Base-by-base conservation (phyloP, 805 yeast genomes). In the Candida ascalaphidarum region DNA sequence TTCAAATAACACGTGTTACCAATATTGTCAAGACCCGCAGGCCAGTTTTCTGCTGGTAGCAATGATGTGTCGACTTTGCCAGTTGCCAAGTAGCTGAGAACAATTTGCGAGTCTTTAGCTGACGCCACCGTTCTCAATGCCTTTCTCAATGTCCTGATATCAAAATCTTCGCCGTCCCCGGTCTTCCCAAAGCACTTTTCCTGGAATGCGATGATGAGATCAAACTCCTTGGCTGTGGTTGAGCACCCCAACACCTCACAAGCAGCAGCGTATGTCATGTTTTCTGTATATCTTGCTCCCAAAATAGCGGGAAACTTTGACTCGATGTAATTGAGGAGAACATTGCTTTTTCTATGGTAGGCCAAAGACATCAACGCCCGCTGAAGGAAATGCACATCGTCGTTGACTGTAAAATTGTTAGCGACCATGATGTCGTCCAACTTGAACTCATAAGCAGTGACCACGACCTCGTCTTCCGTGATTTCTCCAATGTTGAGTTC, bases 1-100 rank as follows among this genome's bases (percentile, higher is more conserved):
- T 92, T 89, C 51, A 92, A 62, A 28, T 46, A 46, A 53, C 98
- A 92, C 0, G 98, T 89, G 49, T 92, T 92, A 14, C 98, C 98
- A 36, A 86, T 88, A 48, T 92, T 92, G 52, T 81, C 83, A 46
- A 92, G 65, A 0, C 98, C 98, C 3, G 85, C 83, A 0, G 98
- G 98, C 73, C 89, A 77, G 27, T 72, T 68, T 11, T 71, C 77
- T 0, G 74, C 70, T 0, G 86, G 77, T 11, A 61, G 40, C 12
- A 81, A 51, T 7, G 67, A 55, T 4, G 75, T 68, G 46, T 80
- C 83, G 21, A 80, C 58, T 13, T 67, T 54, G 0, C 95, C 94
- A 0, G 74, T 64, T 22, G 58, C 61, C 18, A 85, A 53, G 41
- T 66, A 85, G 9, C 74, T 64, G 4, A 48, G 44, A 11, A 85